A percentile compares a stretch with the other conserved stretches of the same genome.
phyloP scores from a whole-genome alignment of 768 basidiomycete genomes.

The Holtermanniella nyarrowii region DNA sequence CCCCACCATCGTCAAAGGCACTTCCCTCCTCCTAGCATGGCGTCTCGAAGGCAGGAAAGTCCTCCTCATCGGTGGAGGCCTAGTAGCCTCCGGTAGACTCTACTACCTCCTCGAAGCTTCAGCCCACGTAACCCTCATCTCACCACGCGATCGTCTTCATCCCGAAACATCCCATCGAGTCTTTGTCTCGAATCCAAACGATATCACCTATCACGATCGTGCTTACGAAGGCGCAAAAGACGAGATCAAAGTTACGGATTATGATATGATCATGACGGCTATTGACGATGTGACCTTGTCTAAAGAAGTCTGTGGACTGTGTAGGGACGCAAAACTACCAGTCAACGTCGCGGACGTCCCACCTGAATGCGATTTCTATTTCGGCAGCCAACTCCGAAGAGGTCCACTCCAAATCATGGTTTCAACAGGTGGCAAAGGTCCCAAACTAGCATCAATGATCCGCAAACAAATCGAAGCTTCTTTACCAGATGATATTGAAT shows the following conservation, averaged over 20 bases:
- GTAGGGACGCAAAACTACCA: conserved; percentile 60
- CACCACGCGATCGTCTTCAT: conserved; percentile 59
- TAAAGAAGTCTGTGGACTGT: conserved; percentile 59
- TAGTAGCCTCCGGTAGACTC: conserved; percentile 78
- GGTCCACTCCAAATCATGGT: conserved; percentile 93
- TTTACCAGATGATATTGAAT: conserved; percentile 63
- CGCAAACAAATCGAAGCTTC: conserved; percentile 55
- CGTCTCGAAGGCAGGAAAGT: conserved; percentile 74
- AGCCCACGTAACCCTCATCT: conserved; percentile 65
- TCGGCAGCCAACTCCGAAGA: conserved; percentile 81
- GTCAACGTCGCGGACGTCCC: conserved; percentile 97
- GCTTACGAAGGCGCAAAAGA: conserved; percentile 46
- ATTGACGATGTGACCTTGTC: conserved; percentile 70
- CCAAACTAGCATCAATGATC: conserved; percentile 78
- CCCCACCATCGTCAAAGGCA: conserved; percentile 44
- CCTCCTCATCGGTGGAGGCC: conserved; percentile 87
- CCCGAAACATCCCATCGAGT: conserved; percentile 41
- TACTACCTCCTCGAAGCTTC: conserved; percentile 74
- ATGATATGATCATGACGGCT: conserved; percentile 85
- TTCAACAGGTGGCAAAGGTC: conserved; percentile 86
- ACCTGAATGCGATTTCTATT: conserved; percentile 93
- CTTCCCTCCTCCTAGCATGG: conserved; percentile 84
- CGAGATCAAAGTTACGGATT: conserved; percentile 56
- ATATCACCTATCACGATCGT: conserved; percentile 63
- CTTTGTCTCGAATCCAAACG: conserved; percentile 44